Percentiles rank a stretch among this genome's conserved stretches.
These are phyloP conservation scores for Bromus sterilis DNA, from an alignment of 176 grass and related monocot species.

Conservation along the genomic window DNA sequence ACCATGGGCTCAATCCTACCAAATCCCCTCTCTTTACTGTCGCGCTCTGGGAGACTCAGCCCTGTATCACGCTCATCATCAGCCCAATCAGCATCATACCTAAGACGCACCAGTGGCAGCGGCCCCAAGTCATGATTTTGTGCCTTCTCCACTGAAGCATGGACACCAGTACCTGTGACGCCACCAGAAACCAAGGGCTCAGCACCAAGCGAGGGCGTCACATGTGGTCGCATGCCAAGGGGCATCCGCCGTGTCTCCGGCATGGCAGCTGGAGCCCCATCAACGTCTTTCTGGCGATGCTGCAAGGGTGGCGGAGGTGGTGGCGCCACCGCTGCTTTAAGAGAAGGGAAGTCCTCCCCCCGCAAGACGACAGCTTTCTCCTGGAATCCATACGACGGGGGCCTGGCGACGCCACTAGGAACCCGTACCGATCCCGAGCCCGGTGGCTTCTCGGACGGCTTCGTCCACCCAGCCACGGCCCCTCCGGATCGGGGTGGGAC, in stretches of 20 bases:
- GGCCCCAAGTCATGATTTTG: slow-evolving; percentile 45
- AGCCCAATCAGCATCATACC: slow-evolving; percentile 87
- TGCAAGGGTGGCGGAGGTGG: slow-evolving; percentile 34
- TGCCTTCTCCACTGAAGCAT: slow-evolving; percentile 24
- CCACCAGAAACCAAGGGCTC: slow-evolving; percentile 25
- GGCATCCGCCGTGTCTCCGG: slow-evolving; percentile 23
- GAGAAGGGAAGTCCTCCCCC: slow-evolving; percentile 92
- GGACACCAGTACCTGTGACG: slow-evolving; percentile 6
- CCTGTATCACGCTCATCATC: slow-evolving; percentile 94
- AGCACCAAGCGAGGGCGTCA: slow-evolving; percentile 28
- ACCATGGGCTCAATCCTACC: slow-evolving; percentile 38
- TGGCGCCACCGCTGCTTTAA: slow-evolving; percentile 55
- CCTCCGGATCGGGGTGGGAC: slow-evolving; percentile 42
- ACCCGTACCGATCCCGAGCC: slow-evolving; percentile 20
- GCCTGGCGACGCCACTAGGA: not conserved
- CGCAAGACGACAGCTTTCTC: slow-evolving; percentile 75
- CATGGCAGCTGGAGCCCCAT: slow-evolving; percentile 17
- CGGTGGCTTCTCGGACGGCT: slow-evolving; percentile 46
- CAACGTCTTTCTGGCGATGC: slow-evolving; percentile 52
- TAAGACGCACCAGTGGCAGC: slow-evolving; percentile 51
- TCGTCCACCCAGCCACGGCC: slow-evolving; percentile 70
- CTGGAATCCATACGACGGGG: slow-evolving; percentile 30
- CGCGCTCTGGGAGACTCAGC: slow-evolving; percentile 68
- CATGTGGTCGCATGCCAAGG: slow-evolving; percentile 83
- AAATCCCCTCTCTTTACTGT: slow-evolving; percentile 48